Evolutionary conservation across 495 filamentous ascomycete species (phyloP).

Genomic region (Lophiostoma macrostomum): DNA sequence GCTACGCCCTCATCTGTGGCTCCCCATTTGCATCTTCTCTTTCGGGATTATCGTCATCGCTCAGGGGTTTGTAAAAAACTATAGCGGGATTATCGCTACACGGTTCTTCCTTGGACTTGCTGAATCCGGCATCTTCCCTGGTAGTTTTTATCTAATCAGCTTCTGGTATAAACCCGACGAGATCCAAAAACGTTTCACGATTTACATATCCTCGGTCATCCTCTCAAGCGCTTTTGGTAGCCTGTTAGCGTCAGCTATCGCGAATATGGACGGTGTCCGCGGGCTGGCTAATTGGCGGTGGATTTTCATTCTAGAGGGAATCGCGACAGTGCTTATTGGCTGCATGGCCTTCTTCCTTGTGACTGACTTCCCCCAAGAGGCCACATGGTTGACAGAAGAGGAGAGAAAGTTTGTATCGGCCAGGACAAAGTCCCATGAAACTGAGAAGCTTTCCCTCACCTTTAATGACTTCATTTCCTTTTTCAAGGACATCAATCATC

Average conservation of each 20-base stretch:
- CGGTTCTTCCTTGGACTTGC: slow-evolving; percentile 83
- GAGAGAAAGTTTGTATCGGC: slow-evolving; percentile 77
- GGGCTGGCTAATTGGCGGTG: slow-evolving; percentile 85
- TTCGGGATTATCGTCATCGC: slow-evolving; percentile 56
- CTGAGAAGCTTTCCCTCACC: slow-evolving; percentile 61
- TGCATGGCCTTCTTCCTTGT: slow-evolving; percentile 76
- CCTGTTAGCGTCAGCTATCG: slow-evolving; percentile 56
- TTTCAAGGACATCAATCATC: slow-evolving; percentile 67
- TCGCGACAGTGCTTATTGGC: slow-evolving; percentile 68
- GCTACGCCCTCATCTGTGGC: slow-evolving; percentile 67
- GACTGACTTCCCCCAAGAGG: slow-evolving; percentile 70
- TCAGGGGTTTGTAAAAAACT: slow-evolving; percentile 78
- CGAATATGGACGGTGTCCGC: slow-evolving; percentile 68
- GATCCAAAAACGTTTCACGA: slow-evolving; percentile 81
- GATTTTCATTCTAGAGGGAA: slow-evolving; percentile 70
- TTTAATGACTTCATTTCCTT: slow-evolving; percentile 62
- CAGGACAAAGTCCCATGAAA: slow-evolving; percentile 66
- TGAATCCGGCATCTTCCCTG: slow-evolving; percentile 88
- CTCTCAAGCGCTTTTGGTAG: slow-evolving; percentile 47
- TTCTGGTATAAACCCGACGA: slow-evolving; percentile 90
- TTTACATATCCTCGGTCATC: slow-evolving; percentile 84
- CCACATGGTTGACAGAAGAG: slow-evolving; percentile 66
- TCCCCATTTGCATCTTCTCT: slow-evolving; percentile 27
- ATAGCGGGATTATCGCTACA: slow-evolving; percentile 72
- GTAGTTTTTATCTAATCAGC: slow-evolving; percentile 46